These are phyloP conservation scores for Cercospora sesami DNA, from an alignment of 2,329 filamentous ascomycete genomes.

Conservation along the genomic window DNA sequence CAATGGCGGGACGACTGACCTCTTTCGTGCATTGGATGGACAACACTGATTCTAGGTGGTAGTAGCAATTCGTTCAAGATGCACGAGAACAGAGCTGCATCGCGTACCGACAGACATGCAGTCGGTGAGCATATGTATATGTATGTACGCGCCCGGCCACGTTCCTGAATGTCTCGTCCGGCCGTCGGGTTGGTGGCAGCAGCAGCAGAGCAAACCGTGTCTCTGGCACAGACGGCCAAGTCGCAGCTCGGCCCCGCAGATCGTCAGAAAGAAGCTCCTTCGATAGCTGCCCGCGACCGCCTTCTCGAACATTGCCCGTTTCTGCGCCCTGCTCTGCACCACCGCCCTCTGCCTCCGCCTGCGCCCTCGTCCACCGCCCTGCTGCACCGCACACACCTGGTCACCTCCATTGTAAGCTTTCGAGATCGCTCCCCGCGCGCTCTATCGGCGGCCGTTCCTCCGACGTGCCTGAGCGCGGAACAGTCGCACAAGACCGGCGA, in stretches of 20 bases:
- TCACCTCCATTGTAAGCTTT: not conserved
- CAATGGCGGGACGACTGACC: not conserved
- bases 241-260: conserved; percentile 1
- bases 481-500: conserved; percentile 5
- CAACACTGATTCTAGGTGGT: not conserved
- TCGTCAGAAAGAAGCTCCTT: conserved; percentile 9
- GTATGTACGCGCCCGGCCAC: not conserved
- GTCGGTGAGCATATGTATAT: not conserved
- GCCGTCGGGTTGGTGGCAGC: not conserved
- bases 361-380: not conserved
- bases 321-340: not conserved
- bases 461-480: not conserved
- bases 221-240: not conserved
- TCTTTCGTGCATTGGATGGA: not conserved
- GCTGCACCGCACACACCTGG: not conserved
- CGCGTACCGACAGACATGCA: not conserved
- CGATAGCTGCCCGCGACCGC: conserved; percentile 8
- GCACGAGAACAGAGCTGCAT: not conserved
- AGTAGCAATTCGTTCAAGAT: not conserved
- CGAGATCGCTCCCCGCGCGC: not conserved
- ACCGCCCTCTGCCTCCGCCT: conserved; percentile 3
- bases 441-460: not conserved
- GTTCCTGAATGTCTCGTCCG: not conserved
- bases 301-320: conserved; percentile 17
- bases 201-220: not conserved